Percentiles rank a stretch among this genome's conserved stretches.
Evolutionary conservation across 2,329 filamentous ascomycete species (phyloP).

Genomic region (Lachnellula willkommii): DNA sequence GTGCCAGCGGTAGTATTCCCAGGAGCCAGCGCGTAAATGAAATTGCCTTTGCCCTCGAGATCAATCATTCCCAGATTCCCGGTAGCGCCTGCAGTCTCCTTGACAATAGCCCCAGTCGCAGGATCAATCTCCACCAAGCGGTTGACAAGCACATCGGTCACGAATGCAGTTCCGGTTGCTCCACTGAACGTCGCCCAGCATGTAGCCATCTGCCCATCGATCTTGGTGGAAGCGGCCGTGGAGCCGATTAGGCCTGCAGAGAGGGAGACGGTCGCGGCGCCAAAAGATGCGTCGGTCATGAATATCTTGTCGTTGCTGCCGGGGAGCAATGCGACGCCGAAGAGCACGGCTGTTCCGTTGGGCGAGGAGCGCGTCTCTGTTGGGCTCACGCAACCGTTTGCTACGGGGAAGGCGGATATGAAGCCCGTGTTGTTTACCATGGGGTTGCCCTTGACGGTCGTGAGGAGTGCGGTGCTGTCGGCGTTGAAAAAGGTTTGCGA

Average conservation of each 20-base stretch:
- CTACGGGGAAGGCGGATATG: constrained; percentile 46
- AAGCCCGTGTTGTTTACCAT: constrained; percentile 51
- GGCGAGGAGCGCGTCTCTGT: constrained; percentile 40
- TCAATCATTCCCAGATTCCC: constrained; percentile 53
- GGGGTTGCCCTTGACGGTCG: constrained; percentile 57
- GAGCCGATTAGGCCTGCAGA: constrained; percentile 41
- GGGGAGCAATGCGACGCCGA: constrained; percentile 46
- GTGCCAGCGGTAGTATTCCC: constrained; percentile 22
- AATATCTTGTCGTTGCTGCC: constrained; percentile 38
- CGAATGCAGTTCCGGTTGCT: constrained; percentile 47
- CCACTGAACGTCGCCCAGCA: constrained; percentile 53
- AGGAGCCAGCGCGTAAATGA: constrained; percentile 49
- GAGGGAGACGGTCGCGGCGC: constrained; percentile 44
- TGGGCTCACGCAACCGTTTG: constrained; percentile 16
- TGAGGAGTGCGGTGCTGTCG: constrained; percentile 47
- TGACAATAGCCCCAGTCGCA: constrained; percentile 43
- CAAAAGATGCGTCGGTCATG: constrained; percentile 54
- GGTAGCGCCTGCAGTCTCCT: constrained; percentile 37
- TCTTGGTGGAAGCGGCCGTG: constrained; percentile 28
- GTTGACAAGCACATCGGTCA: constrained; percentile 50
- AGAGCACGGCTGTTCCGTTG: constrained; percentile 51
- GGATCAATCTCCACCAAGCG: constrained; percentile 52
- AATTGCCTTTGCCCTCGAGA: constrained; percentile 45
- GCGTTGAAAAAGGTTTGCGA: constrained; percentile 56
- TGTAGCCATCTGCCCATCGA: constrained; percentile 50